A percentile compares a stretch with the other conserved stretches of the same genome.
These are phyloP conservation scores for Neonectria hederae DNA, from an alignment of 2,329 filamentous ascomycete species.

Conservation along the genomic window DNA sequence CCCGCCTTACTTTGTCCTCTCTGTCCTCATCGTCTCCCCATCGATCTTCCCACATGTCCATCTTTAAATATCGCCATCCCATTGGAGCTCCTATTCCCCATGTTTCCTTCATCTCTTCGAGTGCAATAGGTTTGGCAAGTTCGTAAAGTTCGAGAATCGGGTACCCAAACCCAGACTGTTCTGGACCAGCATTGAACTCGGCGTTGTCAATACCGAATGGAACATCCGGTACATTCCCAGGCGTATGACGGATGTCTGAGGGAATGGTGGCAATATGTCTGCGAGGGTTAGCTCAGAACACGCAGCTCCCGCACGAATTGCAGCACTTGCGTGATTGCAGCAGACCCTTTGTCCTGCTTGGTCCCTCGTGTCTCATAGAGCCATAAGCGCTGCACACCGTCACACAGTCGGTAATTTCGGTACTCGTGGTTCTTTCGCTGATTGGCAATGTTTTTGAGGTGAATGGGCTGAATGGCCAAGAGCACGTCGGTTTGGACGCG, in stretches of 20 bases:
- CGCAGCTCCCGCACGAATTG: not conserved
- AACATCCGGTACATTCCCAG: conserved; percentile 31
- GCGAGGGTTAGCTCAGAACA: not conserved
- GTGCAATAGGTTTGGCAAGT: conserved; percentile 32
- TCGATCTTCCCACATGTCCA: conserved; percentile 36
- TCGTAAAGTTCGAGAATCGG: conserved; percentile 40
- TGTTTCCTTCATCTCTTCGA: conserved; percentile 37
- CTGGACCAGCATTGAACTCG: conserved; percentile 43
- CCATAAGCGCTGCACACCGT: conserved; percentile 39
- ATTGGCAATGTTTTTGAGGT: conserved; percentile 34
- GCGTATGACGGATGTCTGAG: conserved; percentile 9
- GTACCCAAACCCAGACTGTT: conserved; percentile 42
- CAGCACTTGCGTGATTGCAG: conserved; percentile 39
- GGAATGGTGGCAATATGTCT: conserved; percentile 31
- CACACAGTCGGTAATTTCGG: conserved; percentile 38
- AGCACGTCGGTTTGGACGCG: conserved; percentile 35
- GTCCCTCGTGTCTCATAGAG: conserved; percentile 37
- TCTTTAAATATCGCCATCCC: conserved; percentile 38
- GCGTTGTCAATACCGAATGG: conserved; percentile 42
- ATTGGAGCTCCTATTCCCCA: conserved; percentile 43
- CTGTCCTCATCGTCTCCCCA: conserved; percentile 32
- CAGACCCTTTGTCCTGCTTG: conserved; percentile 17
- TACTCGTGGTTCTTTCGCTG: conserved; percentile 42
- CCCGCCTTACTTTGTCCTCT: conserved; percentile 1
- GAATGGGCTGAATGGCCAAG: conserved; percentile 34